Evolutionary conservation across 2,329 filamentous ascomycete species (phyloP).

Genomic region (Torrubiella hemipterigena): DNA sequence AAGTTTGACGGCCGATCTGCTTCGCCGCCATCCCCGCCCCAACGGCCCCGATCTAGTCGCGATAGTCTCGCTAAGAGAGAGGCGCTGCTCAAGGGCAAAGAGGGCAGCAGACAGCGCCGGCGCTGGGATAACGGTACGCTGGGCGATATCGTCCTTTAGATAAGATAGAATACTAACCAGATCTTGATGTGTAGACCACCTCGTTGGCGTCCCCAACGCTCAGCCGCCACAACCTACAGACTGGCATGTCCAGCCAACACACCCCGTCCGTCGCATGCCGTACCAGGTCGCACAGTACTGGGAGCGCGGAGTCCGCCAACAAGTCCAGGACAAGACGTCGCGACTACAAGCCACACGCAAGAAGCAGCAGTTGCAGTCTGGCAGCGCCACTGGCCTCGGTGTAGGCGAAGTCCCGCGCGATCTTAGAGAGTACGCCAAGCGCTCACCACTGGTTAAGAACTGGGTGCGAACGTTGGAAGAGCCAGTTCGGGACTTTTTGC

Average conservation of each 20-base stretch:
- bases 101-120: conserved; percentile 74
- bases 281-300: conserved; percentile 84
- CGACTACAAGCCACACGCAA: conserved; percentile 29
- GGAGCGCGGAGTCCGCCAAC: conserved; percentile 47
- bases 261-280: conserved; percentile 66
- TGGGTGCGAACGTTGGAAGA: conserved; percentile 78
- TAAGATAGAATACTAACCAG: background rate
- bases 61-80: conserved; percentile 55
- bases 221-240: conserved; percentile 73
- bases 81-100: conserved; percentile 73
- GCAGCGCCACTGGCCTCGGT: conserved; percentile 29
- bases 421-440: conserved; percentile 69
- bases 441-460: conserved; percentile 61
- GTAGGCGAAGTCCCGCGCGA: conserved; percentile 62
- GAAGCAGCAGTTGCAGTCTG: conserved; percentile 29
- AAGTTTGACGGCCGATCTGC: conserved; percentile 12
- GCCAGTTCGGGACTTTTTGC: conserved; percentile 66
- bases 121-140: conserved; percentile 91
- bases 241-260: conserved; percentile 72
- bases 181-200: conserved; percentile 48
- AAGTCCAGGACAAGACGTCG: conserved; percentile 33
- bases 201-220: conserved; percentile 76
- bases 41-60: conserved; percentile 33
- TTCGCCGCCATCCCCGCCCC: conserved; percentile 19
- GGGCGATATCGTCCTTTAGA: conserved; percentile 10